Evolutionary conservation across 176 grass and related monocot species (phyloP).

Genomic region (Leersia perrieri): DNA sequence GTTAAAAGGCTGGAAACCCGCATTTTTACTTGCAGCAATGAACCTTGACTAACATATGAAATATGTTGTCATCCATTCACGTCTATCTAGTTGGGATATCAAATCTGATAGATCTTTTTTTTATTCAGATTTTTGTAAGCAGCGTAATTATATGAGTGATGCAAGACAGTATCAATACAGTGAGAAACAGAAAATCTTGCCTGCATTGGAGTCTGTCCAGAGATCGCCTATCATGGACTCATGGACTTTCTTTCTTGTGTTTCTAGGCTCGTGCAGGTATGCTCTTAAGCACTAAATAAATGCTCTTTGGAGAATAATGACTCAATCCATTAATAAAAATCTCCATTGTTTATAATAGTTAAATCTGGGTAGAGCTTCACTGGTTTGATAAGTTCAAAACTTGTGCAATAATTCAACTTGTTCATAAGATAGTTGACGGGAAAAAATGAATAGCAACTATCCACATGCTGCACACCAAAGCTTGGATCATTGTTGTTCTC

Average conservation of each 20-base stretch:
- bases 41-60: constrained; percentile 5
- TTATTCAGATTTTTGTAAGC: background rate
- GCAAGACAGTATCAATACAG: background rate
- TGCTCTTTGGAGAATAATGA: background rate
- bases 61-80: background rate
- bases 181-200: background rate
- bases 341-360: background rate
- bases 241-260: constrained; percentile 4
- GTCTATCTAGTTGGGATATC: background rate
- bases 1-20: constrained; percentile 19
- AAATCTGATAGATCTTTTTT: constrained; percentile 1
- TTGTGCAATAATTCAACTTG: background rate
- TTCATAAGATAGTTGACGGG: constrained; percentile 2
- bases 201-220: background rate
- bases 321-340: background rate
- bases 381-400: background rate
- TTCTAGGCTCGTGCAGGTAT: constrained; percentile 4
- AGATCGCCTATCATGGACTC: background rate
- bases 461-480: background rate
- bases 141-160: background rate
- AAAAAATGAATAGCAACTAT: constrained; percentile 7
- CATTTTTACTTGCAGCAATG: constrained; percentile 7
- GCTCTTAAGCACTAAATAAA: background rate
- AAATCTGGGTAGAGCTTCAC: background rate
- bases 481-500: constrained; percentile 10